Conservation (phyloP, 129 eudicot species). For the Ambrosia artemisiifolia region DNA sequence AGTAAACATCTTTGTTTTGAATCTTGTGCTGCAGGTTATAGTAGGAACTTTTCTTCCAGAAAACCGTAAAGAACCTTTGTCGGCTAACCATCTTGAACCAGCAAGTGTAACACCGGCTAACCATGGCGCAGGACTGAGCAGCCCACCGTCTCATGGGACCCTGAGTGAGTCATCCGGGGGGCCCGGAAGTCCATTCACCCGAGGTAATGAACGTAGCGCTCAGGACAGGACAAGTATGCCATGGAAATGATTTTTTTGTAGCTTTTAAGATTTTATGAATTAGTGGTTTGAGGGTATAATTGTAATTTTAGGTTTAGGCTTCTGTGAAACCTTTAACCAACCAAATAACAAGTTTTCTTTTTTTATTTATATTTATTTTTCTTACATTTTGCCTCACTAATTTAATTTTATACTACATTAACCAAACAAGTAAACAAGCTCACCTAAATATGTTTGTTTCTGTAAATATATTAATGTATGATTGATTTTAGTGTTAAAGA, state of each 20-base stretch:
- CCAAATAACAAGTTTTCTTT: too few relatives aligned
- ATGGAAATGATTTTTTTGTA: constrained; percentile 55
- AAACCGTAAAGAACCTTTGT: constrained; percentile 39
- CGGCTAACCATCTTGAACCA: constrained; percentile 45
- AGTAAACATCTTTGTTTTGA: background rate
- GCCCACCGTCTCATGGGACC: constrained; percentile 87
- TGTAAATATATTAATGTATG: too few relatives aligned
- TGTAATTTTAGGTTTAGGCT: constrained; percentile 34
- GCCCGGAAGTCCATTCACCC: constrained; percentile 63
- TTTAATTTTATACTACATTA: too few relatives aligned
- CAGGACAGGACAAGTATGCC: constrained; percentile 72
- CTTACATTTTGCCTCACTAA: too few relatives aligned
- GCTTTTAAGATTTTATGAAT: background rate
- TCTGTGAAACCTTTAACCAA: background rate
- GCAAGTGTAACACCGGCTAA: constrained; percentile 34
- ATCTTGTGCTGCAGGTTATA: constrained; percentile 53
- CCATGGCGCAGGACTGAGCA: constrained; percentile 44
- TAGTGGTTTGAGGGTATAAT: constrained; percentile 24
- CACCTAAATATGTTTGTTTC: too few relatives aligned
- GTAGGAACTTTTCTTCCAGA: constrained; percentile 79
- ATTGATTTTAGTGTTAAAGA: too few relatives aligned
- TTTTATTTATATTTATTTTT: too few relatives aligned
- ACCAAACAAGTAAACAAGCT: too few relatives aligned
- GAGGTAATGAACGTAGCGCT: constrained; percentile 43
- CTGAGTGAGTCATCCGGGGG: constrained; percentile 83